Evolutionary conservation across 192 early-diverging fungal species (phyloP).

Genomic region (Backusella circina): DNA sequence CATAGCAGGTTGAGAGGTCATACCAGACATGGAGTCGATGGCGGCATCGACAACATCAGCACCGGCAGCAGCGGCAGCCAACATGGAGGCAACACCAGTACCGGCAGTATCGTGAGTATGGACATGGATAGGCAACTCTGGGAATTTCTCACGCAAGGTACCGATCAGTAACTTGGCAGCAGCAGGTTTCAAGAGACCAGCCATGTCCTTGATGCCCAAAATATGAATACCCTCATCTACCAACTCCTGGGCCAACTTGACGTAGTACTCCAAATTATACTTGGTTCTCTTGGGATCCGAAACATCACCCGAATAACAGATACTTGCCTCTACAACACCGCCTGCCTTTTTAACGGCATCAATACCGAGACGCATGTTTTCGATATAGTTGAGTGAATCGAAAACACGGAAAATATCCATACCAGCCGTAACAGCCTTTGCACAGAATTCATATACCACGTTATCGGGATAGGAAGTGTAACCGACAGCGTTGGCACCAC

Average conservation of each 20-base stretch:
- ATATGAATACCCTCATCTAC: conserved; percentile 91
- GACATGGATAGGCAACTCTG: conserved; percentile 89
- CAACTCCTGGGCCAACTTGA: conserved; percentile 83
- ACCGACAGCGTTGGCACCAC: conserved; percentile 96
- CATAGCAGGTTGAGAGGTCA: conserved; percentile 96
- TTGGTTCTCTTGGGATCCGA: conserved; percentile 75
- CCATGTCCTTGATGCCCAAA: conserved; percentile 96
- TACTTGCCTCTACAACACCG: conserved; percentile 87
- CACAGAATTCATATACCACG: conserved; percentile 95
- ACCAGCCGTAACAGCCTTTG: conserved; percentile 79
- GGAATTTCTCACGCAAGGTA: conserved; percentile 80
- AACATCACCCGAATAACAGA: conserved; percentile 93
- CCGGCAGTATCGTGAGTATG: conserved; percentile 97
- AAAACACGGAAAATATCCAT: conserved; percentile 98
- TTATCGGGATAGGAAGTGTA: conserved; percentile 98
- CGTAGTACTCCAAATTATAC: conserved; percentile 88
- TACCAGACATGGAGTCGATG: conserved; percentile 90
- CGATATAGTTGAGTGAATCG: conserved; percentile 94
- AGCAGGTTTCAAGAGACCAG: conserved; percentile 89
- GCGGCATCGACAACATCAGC: conserved; percentile 93
- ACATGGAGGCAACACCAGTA: conserved; percentile 90
- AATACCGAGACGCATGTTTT: conserved; percentile 93
- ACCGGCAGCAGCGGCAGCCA: conserved; percentile 87
- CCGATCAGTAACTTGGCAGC: conserved; percentile 86
- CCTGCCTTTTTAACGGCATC: conserved; percentile 89